Base-by-base conservation (phyloP, 2,329 filamentous ascomycete genomes). In the Colletotrichum caudatum region DNA sequence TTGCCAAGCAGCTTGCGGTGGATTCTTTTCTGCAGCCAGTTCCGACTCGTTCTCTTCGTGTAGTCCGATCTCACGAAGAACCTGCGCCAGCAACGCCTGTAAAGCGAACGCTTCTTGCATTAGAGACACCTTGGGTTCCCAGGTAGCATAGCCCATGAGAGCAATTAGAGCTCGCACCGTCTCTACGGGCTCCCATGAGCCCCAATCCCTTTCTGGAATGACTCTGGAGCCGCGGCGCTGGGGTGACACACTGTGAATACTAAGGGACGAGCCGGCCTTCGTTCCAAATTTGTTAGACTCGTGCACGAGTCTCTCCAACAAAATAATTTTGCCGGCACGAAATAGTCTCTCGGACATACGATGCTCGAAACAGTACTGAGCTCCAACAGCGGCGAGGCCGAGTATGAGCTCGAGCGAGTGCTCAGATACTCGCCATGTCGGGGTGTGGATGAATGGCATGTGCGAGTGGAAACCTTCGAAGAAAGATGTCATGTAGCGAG, bases 281-380 rank as follows among this genome's bases (percentile, higher is more conserved):
- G 74, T 74, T 0, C 77, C 77, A 33, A 80, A 76, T 1, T 65
- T 74, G 8, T 74, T 75, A 1, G 67, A 71, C 20, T 77, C 75
- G 3, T 74, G 75, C 0, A 66, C 60, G 1, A 82, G 61, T 6
- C 78, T 74, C n/a, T 81, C 78, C 64, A 81, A 58, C 0, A 81
- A 41, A 1, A 82, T 73, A 0, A 79, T 74, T 63, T 80, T 81
- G 0, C 77, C 80, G 1, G 79, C 77, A 7, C 76, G 74, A 53
- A 82, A 82, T 0, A 82, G 54, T 1, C 76, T 75, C n/a, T 81
- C 78, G 0, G 81, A 80, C 16, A 76, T 78, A 1, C 76, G 77
- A 3, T 78, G 77, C 72, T 82, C 81, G 35, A 82, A 82, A 26
- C 80, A 81, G 64, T 82, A 82, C 72, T 82, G 81, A 0, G 81